Percentiles rank a stretch among this genome's conserved stretches.
phyloP scores from a whole-genome alignment of 495 filamentous ascomycete genomes.

The Lindgomyces ingoldianus region DNA sequence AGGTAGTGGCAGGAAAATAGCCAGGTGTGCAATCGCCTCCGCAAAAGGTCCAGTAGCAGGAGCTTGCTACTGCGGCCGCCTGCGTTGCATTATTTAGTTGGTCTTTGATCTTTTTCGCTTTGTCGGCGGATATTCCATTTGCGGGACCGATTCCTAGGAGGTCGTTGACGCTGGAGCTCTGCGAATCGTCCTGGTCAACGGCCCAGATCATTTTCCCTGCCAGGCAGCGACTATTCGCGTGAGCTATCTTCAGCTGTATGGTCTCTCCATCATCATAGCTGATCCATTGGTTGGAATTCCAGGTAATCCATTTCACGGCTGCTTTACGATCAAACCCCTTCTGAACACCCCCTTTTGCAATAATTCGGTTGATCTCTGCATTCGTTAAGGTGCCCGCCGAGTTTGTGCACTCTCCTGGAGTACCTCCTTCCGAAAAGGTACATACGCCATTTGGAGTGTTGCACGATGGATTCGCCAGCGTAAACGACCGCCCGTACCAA shows the following conservation, averaged over 20 bases:
- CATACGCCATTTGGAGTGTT: slow-evolving; percentile 38
- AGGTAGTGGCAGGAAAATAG: neutral
- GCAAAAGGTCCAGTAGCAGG: neutral
- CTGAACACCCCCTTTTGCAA: neutral
- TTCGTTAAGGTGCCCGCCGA: slow-evolving; percentile 10
- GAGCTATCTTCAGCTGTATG: neutral
- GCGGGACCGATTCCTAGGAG: neutral
- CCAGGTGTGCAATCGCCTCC: neutral
- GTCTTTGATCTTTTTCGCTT: neutral
- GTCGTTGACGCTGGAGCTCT: neutral
- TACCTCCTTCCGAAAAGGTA: slow-evolving; percentile 29
- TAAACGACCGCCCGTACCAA: slow-evolving; percentile 56
- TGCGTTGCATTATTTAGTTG: neutral
- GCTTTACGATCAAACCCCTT: slow-evolving; percentile 3
- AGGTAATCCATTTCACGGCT: slow-evolving; percentile 7
- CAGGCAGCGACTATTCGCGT: neutral
- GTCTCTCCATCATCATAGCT: slow-evolving; percentile 13
- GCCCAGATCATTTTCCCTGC: slow-evolving; percentile 4
- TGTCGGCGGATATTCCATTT: neutral
- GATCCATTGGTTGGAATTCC: slow-evolving; percentile 5
- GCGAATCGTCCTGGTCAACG: slow-evolving; percentile 2
- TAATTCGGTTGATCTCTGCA: slow-evolving; percentile 19
- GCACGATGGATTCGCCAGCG: slow-evolving; percentile 40
- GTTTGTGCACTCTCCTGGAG: slow-evolving; percentile 10
- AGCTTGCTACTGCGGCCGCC: neutral